Percentiles rank a stretch among this genome's conserved stretches.
Conservation (phyloP, 805 yeast genomes). For the Saccharomyces jurei region DNA sequence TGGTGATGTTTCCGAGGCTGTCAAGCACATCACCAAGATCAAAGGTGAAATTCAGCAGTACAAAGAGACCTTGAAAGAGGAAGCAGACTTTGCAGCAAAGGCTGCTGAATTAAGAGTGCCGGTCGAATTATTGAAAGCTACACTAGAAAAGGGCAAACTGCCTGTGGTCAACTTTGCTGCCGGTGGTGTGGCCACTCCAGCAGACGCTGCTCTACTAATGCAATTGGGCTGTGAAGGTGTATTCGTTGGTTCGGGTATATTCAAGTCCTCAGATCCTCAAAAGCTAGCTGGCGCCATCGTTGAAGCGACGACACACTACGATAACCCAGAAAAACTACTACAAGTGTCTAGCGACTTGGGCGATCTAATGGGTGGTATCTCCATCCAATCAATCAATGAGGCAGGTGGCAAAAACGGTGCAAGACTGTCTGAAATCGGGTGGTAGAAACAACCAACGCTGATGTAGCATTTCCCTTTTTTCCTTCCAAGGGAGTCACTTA, state of each 20-base stretch:
- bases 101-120: slow-evolving; percentile 59
- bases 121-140: slow-evolving; percentile 40
- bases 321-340: slow-evolving; percentile 51
- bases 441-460: slow-evolving; percentile 29
- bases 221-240: slow-evolving; percentile 74
- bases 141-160: slow-evolving; percentile 43
- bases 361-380: slow-evolving; percentile 66
- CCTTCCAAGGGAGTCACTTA: not conserved
- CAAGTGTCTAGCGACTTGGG: slow-evolving; percentile 65
- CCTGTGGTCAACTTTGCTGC: slow-evolving; percentile 86
- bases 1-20: slow-evolving; percentile 79
- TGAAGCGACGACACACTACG: slow-evolving; percentile 65
- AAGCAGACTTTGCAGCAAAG: slow-evolving; percentile 38
- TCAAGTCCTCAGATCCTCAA: slow-evolving; percentile 64
- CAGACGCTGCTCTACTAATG: slow-evolving; percentile 82
- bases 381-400: slow-evolving; percentile 41
- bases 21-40: slow-evolving; percentile 60
- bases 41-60: slow-evolving; percentile 40
- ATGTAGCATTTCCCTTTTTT: too few relatives aligned
- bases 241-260: slow-evolving; percentile 72
- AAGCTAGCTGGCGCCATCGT: slow-evolving; percentile 69
- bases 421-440: slow-evolving; percentile 42
- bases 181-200: slow-evolving; percentile 83
- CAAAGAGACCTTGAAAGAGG: slow-evolving; percentile 34
- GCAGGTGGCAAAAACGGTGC: slow-evolving; percentile 32